A percentile compares a stretch with the other conserved stretches of the same genome.
These are phyloP conservation scores for Candida caryicola DNA, from an alignment of 805 yeast genomes.

Conservation along the genomic window DNA sequence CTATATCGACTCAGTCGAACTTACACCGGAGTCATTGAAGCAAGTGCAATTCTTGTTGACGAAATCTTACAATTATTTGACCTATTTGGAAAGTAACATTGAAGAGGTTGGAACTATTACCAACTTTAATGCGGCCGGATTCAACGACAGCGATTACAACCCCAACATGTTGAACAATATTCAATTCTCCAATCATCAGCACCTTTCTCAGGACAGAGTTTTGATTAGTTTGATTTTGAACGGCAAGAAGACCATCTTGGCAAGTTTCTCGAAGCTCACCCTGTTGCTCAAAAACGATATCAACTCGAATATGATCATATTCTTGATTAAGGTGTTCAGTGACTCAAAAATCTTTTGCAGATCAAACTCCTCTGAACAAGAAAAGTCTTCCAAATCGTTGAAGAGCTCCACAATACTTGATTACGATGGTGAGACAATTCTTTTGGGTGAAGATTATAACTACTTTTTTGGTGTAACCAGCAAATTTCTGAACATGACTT, in stretches of 20 bases:
- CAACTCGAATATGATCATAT: conserved; percentile 41
- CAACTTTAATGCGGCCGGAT: conserved; percentile 23
- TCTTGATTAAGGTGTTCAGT: conserved; percentile 35
- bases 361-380: conserved; percentile 6
- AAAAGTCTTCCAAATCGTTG: conserved; percentile 17
- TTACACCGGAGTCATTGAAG: conserved; percentile 39
- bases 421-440: conserved; percentile 17
- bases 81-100: conserved; percentile 37
- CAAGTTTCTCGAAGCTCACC: conserved; percentile 33
- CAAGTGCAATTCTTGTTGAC: conserved; percentile 41
- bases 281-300: conserved; percentile 34
- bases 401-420: conserved; percentile 23
- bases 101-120: conserved; percentile 33
- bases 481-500: conserved; percentile 30
- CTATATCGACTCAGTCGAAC: conserved; percentile 35
- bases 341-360: conserved; percentile 31
- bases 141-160: conserved; percentile 31
- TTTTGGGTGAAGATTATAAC: conserved; percentile 49
- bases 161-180: conserved; percentile 28
- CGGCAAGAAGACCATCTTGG: conserved; percentile 36
- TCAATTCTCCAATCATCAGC: conserved; percentile 23
- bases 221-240: conserved; percentile 34
- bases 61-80: conserved; percentile 40
- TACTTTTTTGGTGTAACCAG: conserved; percentile 55
- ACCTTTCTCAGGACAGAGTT: conserved; percentile 23